Conservation (phyloP, 1,284 basidiomycete species). For the Leccinum variabile region DNA sequence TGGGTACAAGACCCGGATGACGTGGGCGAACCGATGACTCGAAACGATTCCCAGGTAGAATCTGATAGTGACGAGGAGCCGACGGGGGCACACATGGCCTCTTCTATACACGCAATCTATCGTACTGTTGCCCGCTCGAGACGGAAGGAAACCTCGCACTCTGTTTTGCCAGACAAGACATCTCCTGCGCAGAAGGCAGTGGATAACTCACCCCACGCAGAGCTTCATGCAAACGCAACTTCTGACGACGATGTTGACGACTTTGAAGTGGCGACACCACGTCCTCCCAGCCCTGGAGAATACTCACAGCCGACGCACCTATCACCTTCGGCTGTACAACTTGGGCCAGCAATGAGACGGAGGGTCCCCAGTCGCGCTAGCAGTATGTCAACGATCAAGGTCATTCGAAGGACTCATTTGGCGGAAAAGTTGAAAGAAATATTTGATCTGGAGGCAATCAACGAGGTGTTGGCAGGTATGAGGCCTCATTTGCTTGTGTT, state of each 20-base stretch:
- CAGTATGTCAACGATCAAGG: slow-evolving; percentile 69
- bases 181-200: slow-evolving; percentile 21
- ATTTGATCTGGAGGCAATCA: slow-evolving; percentile 76
- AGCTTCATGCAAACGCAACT: slow-evolving; percentile 28
- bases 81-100: slow-evolving; percentile 52
- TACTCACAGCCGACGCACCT: slow-evolving; percentile 14
- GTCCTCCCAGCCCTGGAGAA: slow-evolving; percentile 35
- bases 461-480: slow-evolving; percentile 81
- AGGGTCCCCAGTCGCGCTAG: slow-evolving; percentile 45
- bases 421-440: slow-evolving; percentile 85
- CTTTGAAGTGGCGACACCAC: slow-evolving; percentile 50
- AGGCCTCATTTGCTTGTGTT: slow-evolving; percentile 15
- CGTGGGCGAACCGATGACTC: slow-evolving; percentile 58
- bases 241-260: slow-evolving; percentile 56
- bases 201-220: slow-evolving; percentile 27
- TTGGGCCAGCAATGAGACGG: slow-evolving; percentile 29
- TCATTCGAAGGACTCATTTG: slow-evolving; percentile 68
- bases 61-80: slow-evolving; percentile 63
- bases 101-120: slow-evolving; percentile 84
- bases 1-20: slow-evolving; percentile 68
- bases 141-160: slow-evolving; percentile 39
- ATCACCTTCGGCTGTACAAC: slow-evolving; percentile 15
- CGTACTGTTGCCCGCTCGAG: slow-evolving; percentile 73
- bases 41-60: slow-evolving; percentile 41
- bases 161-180: slow-evolving; percentile 31